Evolutionary conservation across 2,329 filamentous ascomycete genomes (phyloP).

Genomic region (Penicillium sp.): DNA sequence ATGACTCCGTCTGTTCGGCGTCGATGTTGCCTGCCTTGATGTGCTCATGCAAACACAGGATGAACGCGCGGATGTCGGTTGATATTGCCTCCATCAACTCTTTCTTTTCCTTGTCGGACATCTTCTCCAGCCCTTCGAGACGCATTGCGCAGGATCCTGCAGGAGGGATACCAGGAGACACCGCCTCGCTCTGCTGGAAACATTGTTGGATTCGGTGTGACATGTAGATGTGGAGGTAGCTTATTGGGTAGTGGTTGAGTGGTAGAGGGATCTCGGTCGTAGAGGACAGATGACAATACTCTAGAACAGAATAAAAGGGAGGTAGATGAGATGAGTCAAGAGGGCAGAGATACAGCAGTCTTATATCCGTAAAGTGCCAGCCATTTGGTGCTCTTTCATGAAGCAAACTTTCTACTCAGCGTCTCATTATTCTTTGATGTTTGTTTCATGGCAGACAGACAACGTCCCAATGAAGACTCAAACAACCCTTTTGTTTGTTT

Average conservation of each 20-base stretch:
- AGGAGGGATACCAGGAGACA: not conserved
- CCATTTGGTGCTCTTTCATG: not conserved
- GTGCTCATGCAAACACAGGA: slow-evolving; percentile 28
- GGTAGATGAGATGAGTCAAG: not conserved
- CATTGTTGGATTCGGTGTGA: not conserved
- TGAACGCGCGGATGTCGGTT: slow-evolving; percentile 27
- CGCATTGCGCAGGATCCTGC: slow-evolving; percentile 19
- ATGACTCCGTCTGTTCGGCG: slow-evolving; percentile 20
- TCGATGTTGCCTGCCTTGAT: slow-evolving; percentile 23
- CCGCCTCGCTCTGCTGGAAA: not conserved
- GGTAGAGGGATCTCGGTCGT: not conserved
- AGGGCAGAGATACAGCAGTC: not conserved
- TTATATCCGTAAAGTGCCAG: not conserved
- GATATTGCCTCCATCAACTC: slow-evolving; percentile 26
- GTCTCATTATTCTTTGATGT: not conserved
- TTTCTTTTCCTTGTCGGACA: slow-evolving; percentile 19
- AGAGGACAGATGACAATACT: not conserved
- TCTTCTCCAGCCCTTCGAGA: slow-evolving; percentile 20
- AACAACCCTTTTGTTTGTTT: not conserved
- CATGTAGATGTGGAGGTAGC: not conserved
- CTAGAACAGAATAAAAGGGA: not conserved
- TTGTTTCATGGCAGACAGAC: not conserved
- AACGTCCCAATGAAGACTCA: not conserved
- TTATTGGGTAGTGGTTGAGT: not conserved
- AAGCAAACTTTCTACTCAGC: slow-evolving; percentile 1